These are phyloP conservation scores for Blumeria hordei DNA, from an alignment of 2,329 filamentous ascomycete species.

Conservation along the genomic window DNA sequence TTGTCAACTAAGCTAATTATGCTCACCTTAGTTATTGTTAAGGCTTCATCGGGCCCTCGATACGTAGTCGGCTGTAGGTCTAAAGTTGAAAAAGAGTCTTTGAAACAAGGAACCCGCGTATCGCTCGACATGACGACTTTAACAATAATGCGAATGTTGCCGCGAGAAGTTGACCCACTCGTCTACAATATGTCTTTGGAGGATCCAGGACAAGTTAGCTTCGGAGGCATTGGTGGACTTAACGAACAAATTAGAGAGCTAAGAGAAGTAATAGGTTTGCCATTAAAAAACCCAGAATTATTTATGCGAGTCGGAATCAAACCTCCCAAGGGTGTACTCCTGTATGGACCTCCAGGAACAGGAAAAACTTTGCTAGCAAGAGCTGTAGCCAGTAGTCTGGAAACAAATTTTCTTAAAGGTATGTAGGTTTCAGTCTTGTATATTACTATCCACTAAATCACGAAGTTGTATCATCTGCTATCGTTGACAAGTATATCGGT, in stretches of 20 bases:
- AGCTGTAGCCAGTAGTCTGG: conserved; percentile 84
- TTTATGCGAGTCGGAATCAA: conserved; percentile 96
- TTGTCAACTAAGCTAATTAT: conserved; percentile 6
- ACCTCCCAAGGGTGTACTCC: conserved; percentile 85
- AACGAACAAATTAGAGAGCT: conserved; percentile 97
- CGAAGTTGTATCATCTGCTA: conserved; percentile 86
- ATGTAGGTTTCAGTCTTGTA: conserved; percentile 8
- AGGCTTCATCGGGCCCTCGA: conserved; percentile 86
- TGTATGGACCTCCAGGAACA: conserved; percentile 90
- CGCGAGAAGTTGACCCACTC: conserved; percentile 88
- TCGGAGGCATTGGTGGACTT: conserved; percentile 86
- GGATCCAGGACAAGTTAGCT: conserved; percentile 92
- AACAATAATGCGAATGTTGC: conserved; percentile 99
- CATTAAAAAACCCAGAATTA: conserved; percentile 93
- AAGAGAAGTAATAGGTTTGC: conserved; percentile 90
- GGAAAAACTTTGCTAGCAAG: conserved; percentile 88
- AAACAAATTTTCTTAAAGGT: conserved; percentile 98
- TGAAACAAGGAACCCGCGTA: conserved; percentile 95
- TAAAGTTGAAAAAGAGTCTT: conserved; percentile 89
- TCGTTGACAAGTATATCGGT: conserved; percentile 98
- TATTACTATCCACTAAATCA: conserved; percentile 4
- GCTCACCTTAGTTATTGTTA: conserved; percentile 58
- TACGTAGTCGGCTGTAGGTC: conserved; percentile 97
- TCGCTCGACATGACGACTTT: conserved; percentile 98
- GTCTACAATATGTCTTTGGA: conserved; percentile 99